Conservation (phyloP, 345 rosid species). For the Theobroma cacao region DNA sequence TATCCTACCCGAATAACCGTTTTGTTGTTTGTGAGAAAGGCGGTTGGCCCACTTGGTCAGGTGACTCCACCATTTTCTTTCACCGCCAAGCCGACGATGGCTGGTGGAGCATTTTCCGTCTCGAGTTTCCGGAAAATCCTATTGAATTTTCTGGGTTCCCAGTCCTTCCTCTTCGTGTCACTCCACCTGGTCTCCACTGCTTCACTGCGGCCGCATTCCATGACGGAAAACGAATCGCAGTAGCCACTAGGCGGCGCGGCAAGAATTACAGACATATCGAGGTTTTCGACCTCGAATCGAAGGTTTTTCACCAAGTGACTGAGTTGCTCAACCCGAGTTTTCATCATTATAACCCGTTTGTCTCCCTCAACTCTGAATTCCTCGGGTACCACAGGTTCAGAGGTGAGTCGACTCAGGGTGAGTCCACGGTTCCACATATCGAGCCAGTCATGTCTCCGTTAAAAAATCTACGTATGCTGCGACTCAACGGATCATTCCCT, state of each 20-base stretch:
- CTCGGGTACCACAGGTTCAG: constrained; percentile 85
- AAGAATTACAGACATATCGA: constrained; percentile 60
- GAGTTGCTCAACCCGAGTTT: constrained; percentile 53
- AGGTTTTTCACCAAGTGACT: constrained; percentile 49
- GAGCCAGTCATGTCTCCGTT: constrained; percentile 66
- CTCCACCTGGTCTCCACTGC: constrained; percentile 88
- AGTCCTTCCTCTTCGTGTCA: constrained; percentile 45
- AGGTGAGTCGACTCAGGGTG: constrained; percentile 57
- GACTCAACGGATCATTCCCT: constrained; percentile 72
- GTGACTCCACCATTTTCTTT: constrained; percentile 67
- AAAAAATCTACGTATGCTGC: constrained; percentile 48
- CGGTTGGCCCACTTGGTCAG: constrained; percentile 87
- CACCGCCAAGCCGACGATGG: constrained; percentile 83
- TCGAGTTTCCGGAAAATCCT: constrained; percentile 34
- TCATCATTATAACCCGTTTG: constrained; percentile 85
- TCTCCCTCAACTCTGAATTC: constrained; percentile 43
- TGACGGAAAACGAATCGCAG: constrained; percentile 53
- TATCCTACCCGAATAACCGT: constrained; percentile 48
- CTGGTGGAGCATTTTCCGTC: constrained; percentile 87
- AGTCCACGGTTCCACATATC: constrained; percentile 48
- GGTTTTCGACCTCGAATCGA: constrained; percentile 47
- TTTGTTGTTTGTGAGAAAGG: constrained; percentile 52
- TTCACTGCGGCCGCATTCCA: constrained; percentile 84
- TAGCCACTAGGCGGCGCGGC: constrained; percentile 64
- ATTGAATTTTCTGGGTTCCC: constrained; percentile 25